Evolutionary conservation across 805 yeast species (phyloP).

Genomic region (Barnettozyma siamensis): DNA sequence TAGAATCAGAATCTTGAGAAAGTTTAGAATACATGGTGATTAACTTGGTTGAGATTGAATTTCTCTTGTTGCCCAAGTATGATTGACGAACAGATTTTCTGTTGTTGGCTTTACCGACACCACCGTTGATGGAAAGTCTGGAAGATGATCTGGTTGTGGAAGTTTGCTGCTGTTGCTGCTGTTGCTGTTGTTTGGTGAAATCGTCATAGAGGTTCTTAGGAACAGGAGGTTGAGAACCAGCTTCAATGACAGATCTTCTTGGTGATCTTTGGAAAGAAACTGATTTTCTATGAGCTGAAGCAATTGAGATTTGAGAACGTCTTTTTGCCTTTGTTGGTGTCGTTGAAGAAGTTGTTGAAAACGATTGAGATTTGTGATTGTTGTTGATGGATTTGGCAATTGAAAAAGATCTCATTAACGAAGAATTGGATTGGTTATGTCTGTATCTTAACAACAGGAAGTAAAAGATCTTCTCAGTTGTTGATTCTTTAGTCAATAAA

Average conservation of each 20-base stretch:
- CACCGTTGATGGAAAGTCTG: conserved; percentile 6
- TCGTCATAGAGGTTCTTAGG: conserved; percentile 20
- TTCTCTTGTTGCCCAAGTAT: conserved; percentile 43
- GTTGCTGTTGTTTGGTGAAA: conserved; percentile 10
- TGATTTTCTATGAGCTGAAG: conserved; percentile 45
- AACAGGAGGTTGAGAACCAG: conserved; percentile 18
- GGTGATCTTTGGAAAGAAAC: conserved; percentile 37
- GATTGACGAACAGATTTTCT: conserved; percentile 33
- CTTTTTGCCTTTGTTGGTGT: conserved; percentile 35
- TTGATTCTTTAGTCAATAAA: conserved; percentile 49
- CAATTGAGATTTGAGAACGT: conserved; percentile 36
- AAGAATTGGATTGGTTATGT: conserved; percentile 48
- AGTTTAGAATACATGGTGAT: conserved; percentile 70
- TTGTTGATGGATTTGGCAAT: conserved; percentile 26
- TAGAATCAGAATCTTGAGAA: conserved; percentile 57
- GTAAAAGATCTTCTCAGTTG: conserved; percentile 77
- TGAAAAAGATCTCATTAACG: conserved; percentile 25
- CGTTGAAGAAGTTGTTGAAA: conserved; percentile 5
- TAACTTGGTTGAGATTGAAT: conserved; percentile 65
- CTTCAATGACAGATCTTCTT: conserved; percentile 22
- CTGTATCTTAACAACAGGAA: conserved; percentile 69
- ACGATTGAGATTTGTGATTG: conserved; percentile 7
- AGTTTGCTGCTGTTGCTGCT: conserved; percentile 9
- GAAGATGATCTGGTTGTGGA: conserved; percentile 9
- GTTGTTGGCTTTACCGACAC: conserved; percentile 8